phyloP scores from a whole-genome alignment of 1,284 basidiomycete genomes.

The Tilletiopsis washingtonensis region DNA sequence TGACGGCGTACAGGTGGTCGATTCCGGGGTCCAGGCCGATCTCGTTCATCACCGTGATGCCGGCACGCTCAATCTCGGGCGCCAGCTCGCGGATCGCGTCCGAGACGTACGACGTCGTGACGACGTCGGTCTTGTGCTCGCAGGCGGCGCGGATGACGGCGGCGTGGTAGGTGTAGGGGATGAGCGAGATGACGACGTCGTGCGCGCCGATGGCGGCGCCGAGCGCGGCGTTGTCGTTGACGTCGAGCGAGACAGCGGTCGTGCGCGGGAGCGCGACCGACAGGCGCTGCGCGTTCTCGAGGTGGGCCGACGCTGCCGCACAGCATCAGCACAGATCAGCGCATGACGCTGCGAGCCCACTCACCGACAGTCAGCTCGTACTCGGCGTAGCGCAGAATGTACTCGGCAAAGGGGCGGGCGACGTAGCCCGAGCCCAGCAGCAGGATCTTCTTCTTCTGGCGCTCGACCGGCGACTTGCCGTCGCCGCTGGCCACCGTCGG shows the following conservation, averaged over 20 bases:
- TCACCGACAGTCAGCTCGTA: constrained; percentile 68
- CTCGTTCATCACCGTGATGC: constrained; percentile 94
- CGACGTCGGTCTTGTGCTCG: constrained; percentile 86
- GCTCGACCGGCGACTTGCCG: constrained; percentile 49
- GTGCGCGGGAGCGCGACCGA: constrained; percentile 65
- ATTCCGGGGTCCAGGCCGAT: constrained; percentile 96
- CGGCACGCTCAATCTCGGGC: constrained; percentile 72
- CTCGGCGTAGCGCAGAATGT: constrained; percentile 71
- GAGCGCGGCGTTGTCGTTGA: constrained; percentile 64
- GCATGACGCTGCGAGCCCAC: constrained; percentile 51
- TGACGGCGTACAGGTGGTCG: constrained; percentile 92
- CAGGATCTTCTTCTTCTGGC: constrained; percentile 64
- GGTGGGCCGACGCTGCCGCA: constrained; percentile 20
- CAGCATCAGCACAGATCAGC: constrained; percentile 63
- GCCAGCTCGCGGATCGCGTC: constrained; percentile 85
- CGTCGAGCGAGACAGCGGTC: constrained; percentile 72
- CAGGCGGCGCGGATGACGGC: constrained; percentile 89
- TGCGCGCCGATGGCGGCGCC: constrained; percentile 72
- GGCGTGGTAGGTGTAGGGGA: constrained; percentile 89
- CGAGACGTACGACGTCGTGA: constrained; percentile 93
- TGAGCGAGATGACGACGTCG: constrained; percentile 91
- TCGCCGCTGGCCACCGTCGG: constrained; percentile 50
- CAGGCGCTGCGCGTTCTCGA: constrained; percentile 58
- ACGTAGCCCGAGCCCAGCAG: constrained; percentile 93
- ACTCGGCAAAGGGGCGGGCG: constrained; percentile 86